Conservation (phyloP, 2,329 filamentous ascomycete species). For the Myriosclerotinia curreyana region DNA sequence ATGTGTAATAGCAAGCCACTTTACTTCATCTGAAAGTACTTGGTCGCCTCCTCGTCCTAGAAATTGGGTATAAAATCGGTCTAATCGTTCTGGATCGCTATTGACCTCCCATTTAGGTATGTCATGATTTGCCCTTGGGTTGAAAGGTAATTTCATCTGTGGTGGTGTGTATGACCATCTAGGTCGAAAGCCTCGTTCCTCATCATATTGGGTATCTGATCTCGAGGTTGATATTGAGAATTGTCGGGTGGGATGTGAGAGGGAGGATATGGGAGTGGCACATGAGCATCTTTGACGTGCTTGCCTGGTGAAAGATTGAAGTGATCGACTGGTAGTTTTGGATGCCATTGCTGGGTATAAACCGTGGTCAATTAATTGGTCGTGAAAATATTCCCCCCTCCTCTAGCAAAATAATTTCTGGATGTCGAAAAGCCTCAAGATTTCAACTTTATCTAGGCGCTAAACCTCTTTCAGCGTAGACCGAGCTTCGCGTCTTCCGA, state of each 20-base stretch:
- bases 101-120: conserved; percentile 65
- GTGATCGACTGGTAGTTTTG: conserved; percentile 44
- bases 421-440: conserved; percentile 21
- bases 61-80: conserved; percentile 73
- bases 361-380: conserved; percentile 16
- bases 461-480: conserved; percentile 17
- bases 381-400: conserved; percentile 13
- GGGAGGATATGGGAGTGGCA: conserved; percentile 26
- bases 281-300: conserved; percentile 34
- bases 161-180: conserved; percentile 70
- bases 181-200: conserved; percentile 45
- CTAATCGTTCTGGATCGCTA: conserved; percentile 67
- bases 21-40: conserved; percentile 82
- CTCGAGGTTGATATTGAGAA: conserved; percentile 32
- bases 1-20: conserved; percentile 95
- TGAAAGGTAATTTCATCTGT: conserved; percentile 66
- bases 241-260: conserved; percentile 27
- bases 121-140: conserved; percentile 48
- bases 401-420: conserved; percentile 19
- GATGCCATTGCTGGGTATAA: conserved; percentile 45
- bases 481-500: conserved; percentile 23
- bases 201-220: conserved; percentile 38
- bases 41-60: conserved; percentile 70
- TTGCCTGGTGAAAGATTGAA: conserved; percentile 40
- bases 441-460: conserved; percentile 23